Evolutionary conservation across 139 green algal genomes (phyloP).

Genomic region (Mesotaenium endlicherianum): DNA sequence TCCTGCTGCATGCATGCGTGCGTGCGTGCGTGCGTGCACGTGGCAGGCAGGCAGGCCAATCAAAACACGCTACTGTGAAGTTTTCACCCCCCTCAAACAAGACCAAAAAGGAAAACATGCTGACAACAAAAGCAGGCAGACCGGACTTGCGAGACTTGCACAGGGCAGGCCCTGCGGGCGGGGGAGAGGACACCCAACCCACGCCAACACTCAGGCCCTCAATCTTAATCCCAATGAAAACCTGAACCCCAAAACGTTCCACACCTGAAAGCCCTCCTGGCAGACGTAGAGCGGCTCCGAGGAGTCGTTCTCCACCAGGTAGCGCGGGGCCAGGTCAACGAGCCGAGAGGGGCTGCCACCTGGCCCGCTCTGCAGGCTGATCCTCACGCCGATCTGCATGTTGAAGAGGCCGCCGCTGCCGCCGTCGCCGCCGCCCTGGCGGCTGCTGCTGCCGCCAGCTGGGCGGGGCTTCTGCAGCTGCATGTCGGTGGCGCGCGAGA

Average conservation of each 20-base stretch:
- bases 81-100: too few species aligned
- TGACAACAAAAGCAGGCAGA: too few species aligned
- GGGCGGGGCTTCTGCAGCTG: not conserved
- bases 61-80: too few species aligned
- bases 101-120: too few species aligned
- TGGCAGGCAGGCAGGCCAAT: not conserved
- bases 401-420: not conserved
- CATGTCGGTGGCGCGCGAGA: not conserved
- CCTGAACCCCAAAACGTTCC: too few species aligned
- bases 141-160: too few species aligned
- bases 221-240: too few species aligned
- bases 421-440: too few species aligned
- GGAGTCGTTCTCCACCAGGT: conserved; percentile 13
- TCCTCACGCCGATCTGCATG: not conserved
- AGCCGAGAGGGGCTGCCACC: conserved; percentile 6
- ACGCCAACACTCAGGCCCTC: too few species aligned
- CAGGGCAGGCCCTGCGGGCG: too few species aligned
- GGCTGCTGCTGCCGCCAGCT: not conserved
- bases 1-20: not conserved
- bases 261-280: conserved; percentile 26
- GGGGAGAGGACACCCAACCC: too few species aligned
- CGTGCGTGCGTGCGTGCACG: not conserved
- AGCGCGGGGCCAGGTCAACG: not conserved
- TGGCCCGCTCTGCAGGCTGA: not conserved
- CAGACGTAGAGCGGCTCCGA: conserved; percentile 14